Conservation (phyloP, 2,329 filamentous ascomycete species). For the Dryadomyces sulphureus region DNA sequence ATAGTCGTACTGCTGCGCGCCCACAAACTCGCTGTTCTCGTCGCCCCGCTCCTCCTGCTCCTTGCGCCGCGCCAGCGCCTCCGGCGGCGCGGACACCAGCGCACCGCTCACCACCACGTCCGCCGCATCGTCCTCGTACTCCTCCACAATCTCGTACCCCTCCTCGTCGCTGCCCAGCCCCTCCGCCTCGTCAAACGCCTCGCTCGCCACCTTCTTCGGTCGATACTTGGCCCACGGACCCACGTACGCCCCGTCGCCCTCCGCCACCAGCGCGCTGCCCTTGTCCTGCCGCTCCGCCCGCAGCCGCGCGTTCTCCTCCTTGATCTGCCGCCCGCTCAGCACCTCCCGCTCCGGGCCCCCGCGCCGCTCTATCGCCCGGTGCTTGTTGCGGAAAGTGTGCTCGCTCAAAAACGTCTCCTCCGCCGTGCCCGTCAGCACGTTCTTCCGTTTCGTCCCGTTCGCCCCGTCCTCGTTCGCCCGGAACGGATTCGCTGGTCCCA, state of each 20-base stretch:
- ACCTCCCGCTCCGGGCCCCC: constrained; percentile 42
- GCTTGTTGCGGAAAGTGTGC: constrained; percentile 74
- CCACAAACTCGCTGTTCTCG: constrained; percentile 82
- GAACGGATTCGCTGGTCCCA: constrained; percentile 65
- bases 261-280: constrained; percentile 68
- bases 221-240: constrained; percentile 88
- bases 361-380: constrained; percentile 64
- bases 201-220: constrained; percentile 48
- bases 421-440: constrained; percentile 71
- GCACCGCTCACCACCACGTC: constrained; percentile 51
- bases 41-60: constrained; percentile 45
- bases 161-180: constrained; percentile 52
- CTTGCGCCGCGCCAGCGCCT: constrained; percentile 39
- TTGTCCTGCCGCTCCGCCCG: constrained; percentile 69
- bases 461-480: constrained; percentile 25
- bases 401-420: constrained; percentile 84
- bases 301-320: constrained; percentile 54
- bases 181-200: constrained; percentile 65
- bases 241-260: constrained; percentile 77
- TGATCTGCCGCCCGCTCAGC: constrained; percentile 40
- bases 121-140: constrained; percentile 64
- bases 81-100: constrained; percentile 39
- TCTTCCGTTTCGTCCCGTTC: constrained; percentile 51
- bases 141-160: constrained; percentile 65
- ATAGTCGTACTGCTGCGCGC: constrained; percentile 73